Base-by-base conservation (phyloP, 495 filamentous ascomycete genomes). In the Coniosporium apollinis region DNA sequence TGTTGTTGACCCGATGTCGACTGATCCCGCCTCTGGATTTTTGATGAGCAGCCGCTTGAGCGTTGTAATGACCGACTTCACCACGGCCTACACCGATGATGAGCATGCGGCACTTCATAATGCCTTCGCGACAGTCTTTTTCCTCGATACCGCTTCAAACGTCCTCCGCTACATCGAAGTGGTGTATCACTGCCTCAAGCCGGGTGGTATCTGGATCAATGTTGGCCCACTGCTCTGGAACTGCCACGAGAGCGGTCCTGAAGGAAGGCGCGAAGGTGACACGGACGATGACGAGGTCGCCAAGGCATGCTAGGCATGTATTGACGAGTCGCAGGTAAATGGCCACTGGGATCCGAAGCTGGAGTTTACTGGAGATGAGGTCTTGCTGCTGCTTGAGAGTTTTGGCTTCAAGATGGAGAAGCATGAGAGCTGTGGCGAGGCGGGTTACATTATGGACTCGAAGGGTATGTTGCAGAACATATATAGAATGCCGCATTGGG, bases 91-190 rank as follows among this genome's bases (percentile, higher is more conserved):
- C 55, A 65, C 57, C 22, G 51, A 70, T 30, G 59, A 66, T 1
- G 58, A 62, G n/a, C 67, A 81, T 30, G 54, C 55, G 19, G 69
- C 64, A 2, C 48, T 47, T 1, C 94, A 82, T 54, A 76, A 92
- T 49, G 85, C 76, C 1, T 84, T 97, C 2, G 72, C 78, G 1
- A 81, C 79, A 3, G 79, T 92, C 3, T 97, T 94, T 54, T 97
- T 96, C 61, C 78, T 97, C 21, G 89, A 97, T 52, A 97, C 89
- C 3, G 89, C 89, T 17, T 83, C 86, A 13, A 94, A 96, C 51
- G 47, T 94, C 17, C 76, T 94, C 35, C 68, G 74, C 7, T 96
- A 96, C 47, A 70, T 96, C 13, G 75, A 91, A 55, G 73, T 79
- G 11, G 76, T 96, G 35, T 59, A 61, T 19, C 67, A 80, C 47